These are phyloP conservation scores for Oryza meyeriana DNA, from an alignment of 176 grass and related monocot species.

Conservation along the genomic window DNA sequence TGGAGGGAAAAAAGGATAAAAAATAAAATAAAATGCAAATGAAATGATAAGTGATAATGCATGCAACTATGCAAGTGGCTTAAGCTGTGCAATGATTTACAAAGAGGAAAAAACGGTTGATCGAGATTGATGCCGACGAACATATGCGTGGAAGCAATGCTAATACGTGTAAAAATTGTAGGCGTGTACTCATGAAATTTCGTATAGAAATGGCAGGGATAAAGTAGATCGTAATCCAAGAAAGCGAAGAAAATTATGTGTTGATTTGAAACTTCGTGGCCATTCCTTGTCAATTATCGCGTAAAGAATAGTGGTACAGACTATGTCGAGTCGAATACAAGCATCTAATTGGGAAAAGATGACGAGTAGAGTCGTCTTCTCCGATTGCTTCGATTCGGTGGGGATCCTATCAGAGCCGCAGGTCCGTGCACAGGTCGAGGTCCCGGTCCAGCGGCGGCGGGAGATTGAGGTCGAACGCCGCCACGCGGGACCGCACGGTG, in stretches of 20 bases:
- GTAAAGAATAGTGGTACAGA: slow-evolving; percentile 27
- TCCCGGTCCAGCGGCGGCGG: slow-evolving; percentile 22
- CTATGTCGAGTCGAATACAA: not conserved
- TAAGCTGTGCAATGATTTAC: not conserved
- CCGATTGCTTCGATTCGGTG: not conserved
- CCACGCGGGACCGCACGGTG: not conserved
- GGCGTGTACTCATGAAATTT: not conserved
- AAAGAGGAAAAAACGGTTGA: not conserved
- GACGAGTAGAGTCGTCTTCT: slow-evolving; percentile 11
- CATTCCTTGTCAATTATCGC: slow-evolving; percentile 9
- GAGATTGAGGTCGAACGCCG: slow-evolving; percentile 46
- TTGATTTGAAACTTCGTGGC: slow-evolving; percentile 19
- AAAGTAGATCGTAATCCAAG: slow-evolving; percentile 10
- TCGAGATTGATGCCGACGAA: not conserved
- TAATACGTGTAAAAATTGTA: not conserved
- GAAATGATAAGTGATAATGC: not conserved
- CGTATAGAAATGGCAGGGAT: not conserved
- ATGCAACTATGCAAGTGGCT: not conserved
- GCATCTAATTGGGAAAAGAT: slow-evolving; percentile 2
- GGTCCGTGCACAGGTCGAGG: slow-evolving; percentile 27
- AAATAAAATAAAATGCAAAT: not conserved
- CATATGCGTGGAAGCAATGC: not conserved
- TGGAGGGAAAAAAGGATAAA: not conserved
- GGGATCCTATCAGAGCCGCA: slow-evolving; percentile 38
- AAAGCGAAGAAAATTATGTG: not conserved